phyloP scores from a whole-genome alignment of 2,329 filamentous ascomycete genomes.

The Ophiostoma sp. region DNA sequence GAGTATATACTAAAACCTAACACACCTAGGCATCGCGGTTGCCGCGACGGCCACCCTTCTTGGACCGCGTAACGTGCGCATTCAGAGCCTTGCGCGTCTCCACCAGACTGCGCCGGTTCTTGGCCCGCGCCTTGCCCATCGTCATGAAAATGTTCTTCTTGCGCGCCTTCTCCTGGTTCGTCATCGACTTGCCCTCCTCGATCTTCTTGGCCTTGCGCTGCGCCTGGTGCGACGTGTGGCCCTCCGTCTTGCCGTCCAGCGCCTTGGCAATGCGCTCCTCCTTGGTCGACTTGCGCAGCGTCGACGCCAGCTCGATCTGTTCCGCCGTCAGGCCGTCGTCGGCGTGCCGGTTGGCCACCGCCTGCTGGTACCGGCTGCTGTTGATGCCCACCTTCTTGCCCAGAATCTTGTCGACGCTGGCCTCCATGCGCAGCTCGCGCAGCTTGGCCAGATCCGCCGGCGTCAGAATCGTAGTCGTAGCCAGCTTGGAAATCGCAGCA shows the following conservation, averaged over 20 bases:
- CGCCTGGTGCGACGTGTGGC: constrained; percentile 82
- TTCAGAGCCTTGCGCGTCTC: constrained; percentile 76
- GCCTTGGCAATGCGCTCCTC: constrained; percentile 83
- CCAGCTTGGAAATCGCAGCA: constrained; percentile 59
- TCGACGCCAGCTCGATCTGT: constrained; percentile 82
- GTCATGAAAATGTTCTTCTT: constrained; percentile 99
- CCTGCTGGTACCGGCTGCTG: constrained; percentile 44
- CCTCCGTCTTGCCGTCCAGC: constrained; percentile 72
- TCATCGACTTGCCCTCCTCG: constrained; percentile 86
- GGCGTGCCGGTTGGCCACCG: constrained; percentile 57
- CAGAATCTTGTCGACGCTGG: constrained; percentile 62
- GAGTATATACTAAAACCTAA: not conserved
- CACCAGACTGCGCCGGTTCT: constrained; percentile 88
- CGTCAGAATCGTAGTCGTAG: constrained; percentile 90
- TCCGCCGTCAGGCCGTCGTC: constrained; percentile 88
- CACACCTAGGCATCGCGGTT: constrained; percentile 47
- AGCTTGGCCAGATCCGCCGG: constrained; percentile 95
- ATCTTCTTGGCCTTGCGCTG: constrained; percentile 83
- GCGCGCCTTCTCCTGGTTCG: constrained; percentile 92
- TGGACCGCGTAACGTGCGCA: constrained; percentile 75
- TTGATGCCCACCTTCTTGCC: constrained; percentile 33
- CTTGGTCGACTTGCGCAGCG: constrained; percentile 77
- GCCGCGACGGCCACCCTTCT: constrained; percentile 74
- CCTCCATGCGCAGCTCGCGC: constrained; percentile 72
- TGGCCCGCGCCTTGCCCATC: constrained; percentile 87